Evolutionary conservation across 2,329 filamentous ascomycete species (phyloP), one percentile per base, ranked within the genome.

Genomic region (Trichoderma sp.): DNA sequence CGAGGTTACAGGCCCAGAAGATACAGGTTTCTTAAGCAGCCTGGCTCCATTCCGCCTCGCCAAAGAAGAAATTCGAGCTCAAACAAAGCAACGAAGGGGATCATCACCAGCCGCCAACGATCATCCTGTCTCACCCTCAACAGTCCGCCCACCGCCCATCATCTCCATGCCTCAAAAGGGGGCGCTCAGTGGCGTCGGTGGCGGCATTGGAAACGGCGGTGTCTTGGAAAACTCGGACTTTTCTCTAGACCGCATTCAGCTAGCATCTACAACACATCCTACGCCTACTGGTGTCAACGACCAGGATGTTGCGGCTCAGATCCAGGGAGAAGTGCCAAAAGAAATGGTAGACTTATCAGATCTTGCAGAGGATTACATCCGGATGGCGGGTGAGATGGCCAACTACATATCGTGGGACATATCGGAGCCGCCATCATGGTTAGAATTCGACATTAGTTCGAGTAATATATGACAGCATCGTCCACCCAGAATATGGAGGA

Each of bases 381-480:
- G 66, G 11, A 69, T 69, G 66, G 66, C 66, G 24, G 66, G 66
- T 14, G 66, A 69, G 66, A 69, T 69, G 66, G 56, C 66, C 15
- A 61, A 69, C 36, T 69, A 61, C 36, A 69, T 69, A 18, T 69
- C 66, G 6, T 69, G 66, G 66, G 66, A 69, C 36, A 69, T 69
- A 24, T 69, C 66, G n/a, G 66, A 69, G 28, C 66, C 56, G 26
- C 66, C 39, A 4, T 47, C 66, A 8, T 69, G 66, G 66, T 61
- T 69, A 26, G 56, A 69, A 51, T 69, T 69, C 30, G 66, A 69
- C 36, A 51, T 69, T 32, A 69, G 66, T 43, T 47, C 56, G 36
- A 61, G n/a, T 26, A 51, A 69, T 69, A 47, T 69, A 32, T 69
- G 39, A 61, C n/a, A 51, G 26, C 66, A n/a, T n/a, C 6, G 21